These are phyloP conservation scores for Jamesozyma hellenica DNA, from an alignment of 805 yeast genomes.

Conservation along the genomic window DNA sequence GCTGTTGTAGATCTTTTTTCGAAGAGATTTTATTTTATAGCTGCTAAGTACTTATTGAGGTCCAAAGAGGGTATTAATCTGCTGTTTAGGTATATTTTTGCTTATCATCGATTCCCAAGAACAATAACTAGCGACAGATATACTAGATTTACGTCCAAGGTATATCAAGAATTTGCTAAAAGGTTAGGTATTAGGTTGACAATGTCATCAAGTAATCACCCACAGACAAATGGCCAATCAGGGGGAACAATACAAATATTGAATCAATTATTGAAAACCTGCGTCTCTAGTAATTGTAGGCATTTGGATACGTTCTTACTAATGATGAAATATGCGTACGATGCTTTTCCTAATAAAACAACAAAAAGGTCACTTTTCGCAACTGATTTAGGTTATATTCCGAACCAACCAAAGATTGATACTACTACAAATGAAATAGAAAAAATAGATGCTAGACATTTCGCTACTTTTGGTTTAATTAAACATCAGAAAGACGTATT, in stretches of 20 bases:
- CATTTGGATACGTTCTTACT: constrained; percentile 4
- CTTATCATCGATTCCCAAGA: constrained; percentile 11
- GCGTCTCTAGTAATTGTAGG: neutral
- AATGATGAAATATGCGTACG: constrained; percentile 5
- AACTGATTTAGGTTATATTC: constrained; percentile 7
- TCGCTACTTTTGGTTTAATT: neutral
- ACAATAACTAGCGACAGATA: constrained; percentile 4
- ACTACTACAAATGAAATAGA: too few relatives aligned
- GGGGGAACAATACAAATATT: constrained; percentile 1
- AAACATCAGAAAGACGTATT: neutral
- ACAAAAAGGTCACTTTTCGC: constrained; percentile 2
- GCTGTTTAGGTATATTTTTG: constrained; percentile 7
- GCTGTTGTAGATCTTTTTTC: constrained; percentile 12
- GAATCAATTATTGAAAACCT: neutral
- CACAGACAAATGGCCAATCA: constrained; percentile 4
- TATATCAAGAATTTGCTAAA: constrained; percentile 2
- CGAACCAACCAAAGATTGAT: constrained; percentile 4
- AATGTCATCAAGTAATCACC: constrained; percentile 2
- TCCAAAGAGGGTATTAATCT: constrained; percentile 7
- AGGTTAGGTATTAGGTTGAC: constrained; percentile 1
- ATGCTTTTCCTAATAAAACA: constrained; percentile 1
- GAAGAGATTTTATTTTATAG: constrained; percentile 10
- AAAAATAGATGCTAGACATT: neutral
- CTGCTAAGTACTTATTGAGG: constrained; percentile 5
- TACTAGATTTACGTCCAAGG: constrained; percentile 1